Conservation (phyloP, 257 asterid species). For the Euphrasia confusa region DNA sequence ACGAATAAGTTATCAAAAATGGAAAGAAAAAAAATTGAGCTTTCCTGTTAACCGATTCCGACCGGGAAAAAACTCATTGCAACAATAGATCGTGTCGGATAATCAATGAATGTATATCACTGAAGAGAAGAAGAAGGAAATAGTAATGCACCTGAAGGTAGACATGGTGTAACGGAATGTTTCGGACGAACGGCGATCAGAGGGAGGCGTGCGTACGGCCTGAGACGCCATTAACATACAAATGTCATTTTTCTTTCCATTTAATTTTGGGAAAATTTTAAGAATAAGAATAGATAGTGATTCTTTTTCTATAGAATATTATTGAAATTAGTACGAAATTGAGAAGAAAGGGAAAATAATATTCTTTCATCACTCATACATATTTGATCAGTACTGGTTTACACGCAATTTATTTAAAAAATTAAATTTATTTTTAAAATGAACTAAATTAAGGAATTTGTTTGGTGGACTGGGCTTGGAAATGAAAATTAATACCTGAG, state of each 20-base stretch:
- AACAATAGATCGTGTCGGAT: constrained; percentile 8
- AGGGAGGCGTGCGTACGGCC: constrained; percentile 25
- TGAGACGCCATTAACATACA: constrained; percentile 41
- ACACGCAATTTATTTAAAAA: too few species aligned
- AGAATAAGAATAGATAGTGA: too few species aligned
- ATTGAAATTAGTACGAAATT: too few species aligned
- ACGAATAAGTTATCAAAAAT: not conserved
- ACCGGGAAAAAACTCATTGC: constrained; percentile 3
- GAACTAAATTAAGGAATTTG: too few species aligned
- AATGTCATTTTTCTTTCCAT: constrained; percentile 29
- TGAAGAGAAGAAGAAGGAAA: constrained; percentile 15
- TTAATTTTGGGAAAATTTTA: too few species aligned
- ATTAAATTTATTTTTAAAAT: too few species aligned
- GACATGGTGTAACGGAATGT: constrained; percentile 25
- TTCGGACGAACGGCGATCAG: constrained; percentile 44
- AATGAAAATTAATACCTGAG: too few species aligned
- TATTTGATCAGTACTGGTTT: too few species aligned
- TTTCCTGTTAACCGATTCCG: not conserved
- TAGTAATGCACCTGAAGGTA: constrained; percentile 31
- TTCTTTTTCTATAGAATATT: too few species aligned
- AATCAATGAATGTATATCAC: constrained; percentile 5
- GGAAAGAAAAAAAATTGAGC: not conserved
- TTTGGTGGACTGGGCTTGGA: too few species aligned
- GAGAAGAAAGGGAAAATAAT: too few species aligned
- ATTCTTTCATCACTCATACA: too few species aligned